Base-by-base conservation (phyloP, 192 early-diverging fungal species). In the Backusella circina region DNA sequence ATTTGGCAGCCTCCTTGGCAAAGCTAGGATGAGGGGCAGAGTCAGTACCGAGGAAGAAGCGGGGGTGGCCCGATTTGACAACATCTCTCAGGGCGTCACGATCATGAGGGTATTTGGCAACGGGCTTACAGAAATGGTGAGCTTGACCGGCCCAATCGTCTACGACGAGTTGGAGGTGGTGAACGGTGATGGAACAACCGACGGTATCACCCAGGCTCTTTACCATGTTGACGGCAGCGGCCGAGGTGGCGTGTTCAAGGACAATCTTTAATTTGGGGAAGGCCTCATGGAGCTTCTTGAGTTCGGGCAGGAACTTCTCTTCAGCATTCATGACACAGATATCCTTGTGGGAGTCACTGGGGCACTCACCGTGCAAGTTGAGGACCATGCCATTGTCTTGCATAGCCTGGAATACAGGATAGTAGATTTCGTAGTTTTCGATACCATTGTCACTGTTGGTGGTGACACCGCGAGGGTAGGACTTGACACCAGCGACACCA, bases 111-210 rank as follows among this genome's bases (percentile, higher is more conserved):
- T 85, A 97, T 84, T 99, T 99, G 33, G 98, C 98, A 26, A 99
- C 98, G 33, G 98, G 98, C 84, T 99, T 99, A 88, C 98, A 99
- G 82, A 96, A 99, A 82, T 96, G 90, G 77, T 99, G 98, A 71
- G 91, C 92, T 76, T 95, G 90, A 6, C 97, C 98, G 32, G 98
- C 98, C 98, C 98, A 99, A 83, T 99, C 97, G 78, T 99, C 98
- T 0, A 97, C 92, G 33, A 93, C 87, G 16, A 99, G 83, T 65
- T 92, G 85, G 76, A 99, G 81, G 79, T 99, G 97, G 84, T 99
- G 98, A 5, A 97, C 92, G 1, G 98, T 99, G 76, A 99, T 97
- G 12, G 92, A 94, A 81, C 96, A 97, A 0, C 89, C 98, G 12
- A 99, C 95, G 13, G 95, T 97, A 30, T 91, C 88, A 36, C 96